Base-by-base conservation (phyloP, 805 yeast genomes). In the Tetrapisispora iriomotensis region DNA sequence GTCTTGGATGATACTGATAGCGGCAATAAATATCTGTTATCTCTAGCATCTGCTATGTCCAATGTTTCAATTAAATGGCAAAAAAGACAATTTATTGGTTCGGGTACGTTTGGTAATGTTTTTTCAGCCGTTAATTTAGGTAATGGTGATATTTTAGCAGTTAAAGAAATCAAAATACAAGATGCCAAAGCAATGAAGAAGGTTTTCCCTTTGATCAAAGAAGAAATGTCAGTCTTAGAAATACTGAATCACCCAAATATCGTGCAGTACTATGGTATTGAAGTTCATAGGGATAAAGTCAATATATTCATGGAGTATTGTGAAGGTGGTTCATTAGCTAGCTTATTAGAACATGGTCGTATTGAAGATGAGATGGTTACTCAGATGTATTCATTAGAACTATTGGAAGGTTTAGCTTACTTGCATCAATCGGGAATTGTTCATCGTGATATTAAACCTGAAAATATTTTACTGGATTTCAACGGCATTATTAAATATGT, bases 391-490 rank as follows among this genome's bases (percentile, higher is more conserved):
- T 77, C 96, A 0, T 63, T 90, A 41, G 96, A 92, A 58, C 76
- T 92, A 82, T 72, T 92, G 34, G 97, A 92, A 65, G 98, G 97
- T 2, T 66, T 92, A 48, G 94, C 96, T 0, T 92, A 90, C 56
- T 71, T 92, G 40, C 98, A 92, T 60, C 92, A 84, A 50, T 79
- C 87, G 36, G 96, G 95, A 12, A 86, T 92, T 55, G 90, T 87
- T n/a, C 98, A 92, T 60, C 74, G 97, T 39, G 98, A 92, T 56
- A 83, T 92, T 48, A 92, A 92, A 63, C 98, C 98, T 0, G 98
- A 86, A 50, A 90, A 92, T 54, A 82, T 90, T 34, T 64, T 90
- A 32, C 66, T 90, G 38, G 96, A 90, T 61, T 94, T 82, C 59
- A 79, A 80, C 64, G 96, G 96, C 17, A 86, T 88, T 13, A 82